Evolutionary conservation across 352 stramenopile genomes (phyloP), one percentile per base, ranked within the genome.

Genomic region (Phytophthora multivora): DNA sequence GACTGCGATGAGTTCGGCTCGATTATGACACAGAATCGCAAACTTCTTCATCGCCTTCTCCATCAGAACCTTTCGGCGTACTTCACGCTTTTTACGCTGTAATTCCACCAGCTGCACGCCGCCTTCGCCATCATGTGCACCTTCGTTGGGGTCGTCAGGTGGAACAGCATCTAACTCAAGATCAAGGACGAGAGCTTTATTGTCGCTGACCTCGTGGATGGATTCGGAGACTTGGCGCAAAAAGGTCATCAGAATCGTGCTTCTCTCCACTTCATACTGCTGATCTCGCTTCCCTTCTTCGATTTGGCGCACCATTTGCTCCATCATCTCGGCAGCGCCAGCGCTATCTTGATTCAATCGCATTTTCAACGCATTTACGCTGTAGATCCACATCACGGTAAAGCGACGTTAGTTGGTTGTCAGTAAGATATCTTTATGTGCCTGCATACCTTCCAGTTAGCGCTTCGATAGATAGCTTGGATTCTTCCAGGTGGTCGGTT

Each of bases 11-110:
- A 91, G 69, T 51, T 87, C 76, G 4, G 75, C 75, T 5, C 82
- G 71, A 59, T 75, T 78, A 51, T 85, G 77, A 36, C 84, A 91
- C 56, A 77, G 51, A 42, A 90, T 82, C 1, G 56, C 73, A 59
- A 91, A 85, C 49, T 88, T 89, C 15, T 88, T 84, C 69, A 89
- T 82, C 8, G 71, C 69, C 57, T 88, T 89, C 28, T 93, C 85
- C 77, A 88, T 75, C 21, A 89, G 51, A 18, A 90, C 77, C 45
- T 90, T 88, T 43, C 78, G 79, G 0, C 79, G 79, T 26, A 93
- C 72, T 47, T 91, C 80, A 15, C 79, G 73, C 56, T 91, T 91
- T 64, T 84, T 85, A n/a, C 75, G 80, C 15, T 88, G 68, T 19
- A 93, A 35, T 13, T 93, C 82, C 4, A 81, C 79, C 13, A 83